These are phyloP conservation scores for Podospora anserina DNA, from an alignment of 495 filamentous ascomycete genomes.

Conservation along the genomic window DNA sequence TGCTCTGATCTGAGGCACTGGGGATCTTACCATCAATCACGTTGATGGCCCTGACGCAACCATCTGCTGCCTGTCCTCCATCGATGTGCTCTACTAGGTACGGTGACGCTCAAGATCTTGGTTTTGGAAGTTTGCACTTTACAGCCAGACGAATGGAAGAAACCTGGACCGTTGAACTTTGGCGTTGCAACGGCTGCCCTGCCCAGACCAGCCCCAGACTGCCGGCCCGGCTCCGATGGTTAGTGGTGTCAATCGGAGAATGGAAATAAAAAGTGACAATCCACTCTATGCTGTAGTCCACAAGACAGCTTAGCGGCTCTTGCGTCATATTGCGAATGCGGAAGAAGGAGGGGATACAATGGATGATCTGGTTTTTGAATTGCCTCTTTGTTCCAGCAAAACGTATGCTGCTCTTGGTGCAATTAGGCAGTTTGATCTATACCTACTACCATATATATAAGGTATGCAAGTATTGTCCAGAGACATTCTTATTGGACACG, in stretches of 20 bases:
- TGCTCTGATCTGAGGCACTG: not conserved
- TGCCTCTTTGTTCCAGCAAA: not conserved
- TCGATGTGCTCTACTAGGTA: not conserved
- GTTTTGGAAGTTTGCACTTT: not conserved
- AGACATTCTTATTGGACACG: too few relatives aligned
- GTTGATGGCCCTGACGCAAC: not conserved
- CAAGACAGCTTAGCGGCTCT: slow-evolving; percentile 6
- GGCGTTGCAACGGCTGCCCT: not conserved
- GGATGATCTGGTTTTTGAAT: not conserved
- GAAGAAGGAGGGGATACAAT: not conserved
- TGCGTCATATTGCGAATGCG: slow-evolving; percentile 6
- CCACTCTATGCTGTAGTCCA: not conserved
- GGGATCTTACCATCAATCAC: not conserved
- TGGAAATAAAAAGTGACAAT: not conserved
- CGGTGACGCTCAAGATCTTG: not conserved
- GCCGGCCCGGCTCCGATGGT: slow-evolving; percentile 6
- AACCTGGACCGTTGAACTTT: not conserved
- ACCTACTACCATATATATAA: too few relatives aligned
- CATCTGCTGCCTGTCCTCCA: not conserved
- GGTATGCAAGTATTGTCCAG: too few relatives aligned
- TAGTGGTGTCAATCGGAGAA: not conserved
- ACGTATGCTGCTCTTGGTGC: not conserved
- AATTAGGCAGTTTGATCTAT: too few relatives aligned
- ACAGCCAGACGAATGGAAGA: not conserved
- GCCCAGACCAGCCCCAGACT: not conserved